Conservation (phyloP, 768 basidiomycete species). For the Agaricus subrufescens region DNA sequence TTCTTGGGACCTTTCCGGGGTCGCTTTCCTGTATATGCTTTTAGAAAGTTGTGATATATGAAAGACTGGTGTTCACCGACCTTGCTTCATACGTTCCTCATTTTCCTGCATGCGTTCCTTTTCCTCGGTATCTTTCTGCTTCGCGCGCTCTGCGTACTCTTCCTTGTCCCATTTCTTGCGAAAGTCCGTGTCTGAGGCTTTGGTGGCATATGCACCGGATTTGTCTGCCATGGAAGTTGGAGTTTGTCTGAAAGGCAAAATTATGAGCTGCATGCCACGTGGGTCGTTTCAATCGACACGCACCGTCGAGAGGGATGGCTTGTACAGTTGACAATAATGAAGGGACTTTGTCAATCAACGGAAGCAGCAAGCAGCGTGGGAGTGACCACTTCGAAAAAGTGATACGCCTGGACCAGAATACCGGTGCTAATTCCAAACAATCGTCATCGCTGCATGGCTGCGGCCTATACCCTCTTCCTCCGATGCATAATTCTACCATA, state of each 20-base stretch:
- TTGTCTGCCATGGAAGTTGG: conserved; percentile 31
- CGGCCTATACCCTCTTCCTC: neutral
- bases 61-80: conserved; percentile 28
- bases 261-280: too few relatives aligned
- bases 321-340: too few relatives aligned
- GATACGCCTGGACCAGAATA: too few relatives aligned
- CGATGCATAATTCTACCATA: conserved; percentile 4
- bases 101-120: conserved; percentile 82
- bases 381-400: neutral
- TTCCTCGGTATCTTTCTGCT: conserved; percentile 76
- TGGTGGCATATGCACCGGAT: conserved; percentile 35
- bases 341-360: too few relatives aligned
- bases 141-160: conserved; percentile 81
- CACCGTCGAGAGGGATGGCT: too few relatives aligned
- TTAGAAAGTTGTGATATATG: neutral
- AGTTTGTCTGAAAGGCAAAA: too few relatives aligned
- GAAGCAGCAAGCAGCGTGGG: neutral
- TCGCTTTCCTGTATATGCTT: conserved; percentile 62
- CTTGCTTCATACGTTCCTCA: conserved; percentile 80
- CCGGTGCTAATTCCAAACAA: neutral
- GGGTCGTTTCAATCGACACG: too few relatives aligned
- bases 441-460: neutral
- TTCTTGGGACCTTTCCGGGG: conserved; percentile 64
- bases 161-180: conserved; percentile 95
- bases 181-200: conserved; percentile 67